Evolutionary conservation across 192 early-diverging fungal genomes (phyloP), one percentile per base, ranked within the genome.

Genomic region (Geosiphon pyriformis): DNA sequence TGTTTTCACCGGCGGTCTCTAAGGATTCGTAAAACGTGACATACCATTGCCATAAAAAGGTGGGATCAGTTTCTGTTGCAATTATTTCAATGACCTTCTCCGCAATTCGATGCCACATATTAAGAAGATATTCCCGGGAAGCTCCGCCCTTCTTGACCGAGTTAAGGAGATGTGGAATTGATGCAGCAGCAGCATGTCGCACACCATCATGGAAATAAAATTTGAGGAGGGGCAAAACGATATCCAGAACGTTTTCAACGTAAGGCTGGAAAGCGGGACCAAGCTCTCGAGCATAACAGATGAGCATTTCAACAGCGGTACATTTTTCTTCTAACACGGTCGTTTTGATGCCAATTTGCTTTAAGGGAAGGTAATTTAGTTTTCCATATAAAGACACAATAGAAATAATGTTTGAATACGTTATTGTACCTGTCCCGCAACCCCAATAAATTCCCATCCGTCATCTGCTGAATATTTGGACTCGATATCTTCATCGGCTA

Each of bases 141-240:
- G 76, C 66, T 59, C 81, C 69, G 23, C 86, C 76, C 30, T 82
- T 77, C 57, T 81, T 79, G 33, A 87, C 78, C 30, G 84, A 63
- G 50, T 74, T 74, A 61, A 99, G 79, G 61, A 99, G 74, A 23
- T 81, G 79, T 7, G 96, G 93, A 66, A 99, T 88, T 0, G 87
- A 75, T 0, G 82, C 77, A 7, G 91, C 91, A 1, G 96, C 94
- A 10, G 95, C 92, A 55, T 90, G 79, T 32, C 94, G 82, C 37
- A 98, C 94, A 70, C 92, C 96, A 68, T 98, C 96, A 74, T 98
- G 92, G 87, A 96, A 97, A 76, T 92, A 94, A 80, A 98, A 99
- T 72, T 90, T 88, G 76, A 99, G 81, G 22, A 98, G 75, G 55
- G 94, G 93, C 25, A 98, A 74, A 34, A 91, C 84, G 61, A 95